A percentile compares a stretch with the other conserved stretches of the same genome.
Conservation (phyloP, 2,329 filamentous ascomycete species). For the Trichoderma sp. region DNA sequence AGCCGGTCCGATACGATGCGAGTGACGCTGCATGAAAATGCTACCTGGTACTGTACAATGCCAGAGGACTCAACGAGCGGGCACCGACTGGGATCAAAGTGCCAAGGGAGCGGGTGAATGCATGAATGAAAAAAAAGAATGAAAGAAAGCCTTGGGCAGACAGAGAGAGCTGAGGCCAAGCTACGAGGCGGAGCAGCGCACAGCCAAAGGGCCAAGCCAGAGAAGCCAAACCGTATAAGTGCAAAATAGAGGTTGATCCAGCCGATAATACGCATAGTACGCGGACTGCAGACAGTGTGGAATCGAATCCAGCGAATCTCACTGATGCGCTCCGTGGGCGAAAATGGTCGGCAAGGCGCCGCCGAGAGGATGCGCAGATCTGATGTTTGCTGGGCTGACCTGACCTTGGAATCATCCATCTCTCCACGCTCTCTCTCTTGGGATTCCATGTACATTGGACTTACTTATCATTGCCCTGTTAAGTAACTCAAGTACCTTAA, state of each 20-base stretch:
- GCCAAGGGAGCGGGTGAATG: not conserved
- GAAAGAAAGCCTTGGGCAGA: not conserved
- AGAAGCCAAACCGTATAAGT: not conserved
- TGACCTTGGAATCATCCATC: not conserved
- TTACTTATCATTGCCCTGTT: not conserved
- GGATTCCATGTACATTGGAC: not conserved
- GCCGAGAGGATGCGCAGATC: slow-evolving; percentile 7
- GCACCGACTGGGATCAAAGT: not conserved
- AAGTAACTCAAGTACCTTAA: too few relatives aligned
- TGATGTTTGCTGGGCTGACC: slow-evolving; percentile 14
- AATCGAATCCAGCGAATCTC: not conserved
- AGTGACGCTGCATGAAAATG: not conserved
- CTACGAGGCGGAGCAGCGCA: slow-evolving; percentile 4
- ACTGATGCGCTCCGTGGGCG: not conserved
- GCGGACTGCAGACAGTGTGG: not conserved
- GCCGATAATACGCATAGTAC: not conserved
- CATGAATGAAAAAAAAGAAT: too few relatives aligned
- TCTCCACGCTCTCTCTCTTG: not conserved
- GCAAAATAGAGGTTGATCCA: not conserved
- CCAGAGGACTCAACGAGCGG: not conserved
- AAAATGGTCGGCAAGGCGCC: not conserved
- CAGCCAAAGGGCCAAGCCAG: not conserved
- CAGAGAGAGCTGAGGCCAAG: not conserved
- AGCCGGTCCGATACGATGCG: not conserved
- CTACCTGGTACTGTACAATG: not conserved